Evolutionary conservation across 2,329 filamentous ascomycete genomes (phyloP), one percentile per base, ranked within the genome.

Genomic region (Ceratocystis colombiana): DNA sequence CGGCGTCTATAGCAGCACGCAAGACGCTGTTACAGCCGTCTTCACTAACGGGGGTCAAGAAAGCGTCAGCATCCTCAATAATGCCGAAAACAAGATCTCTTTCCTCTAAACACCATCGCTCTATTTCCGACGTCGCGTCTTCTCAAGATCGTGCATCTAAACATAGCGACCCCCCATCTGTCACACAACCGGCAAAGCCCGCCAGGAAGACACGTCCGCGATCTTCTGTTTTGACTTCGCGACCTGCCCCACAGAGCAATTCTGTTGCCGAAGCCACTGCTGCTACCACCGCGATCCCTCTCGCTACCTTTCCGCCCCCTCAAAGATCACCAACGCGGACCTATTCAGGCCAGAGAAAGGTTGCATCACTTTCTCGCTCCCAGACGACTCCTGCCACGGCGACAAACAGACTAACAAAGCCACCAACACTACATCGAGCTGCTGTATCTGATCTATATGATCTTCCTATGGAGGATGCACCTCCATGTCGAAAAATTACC

Each of bases 81-180:
- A 45, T 45, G 30, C 17, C 10, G 53, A 41, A 41, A 41, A 1
- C 8, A 1, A 41, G 28, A 48, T 22, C 41, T 25, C 33, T 22
- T 30, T 17, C 66, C 17, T 15, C 66, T 10, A 62, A 64, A 30
- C 44, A 33, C 30, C 61, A 64, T 25, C 62, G 44, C 30, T 28
- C 61, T 2, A 3, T 25, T 53, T 8, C 28, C 17, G 41, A 17
- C 45, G 37, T 28, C 30, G 20, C 62, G 62, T 53, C 41, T 22
- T 30, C 25, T 25, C n/a, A 33, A 25, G 28, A 28, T 44, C 12
- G 59, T 48, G 62, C 53, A 62, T 12, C 45, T 64, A 70, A 70
- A 55, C 68, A 68, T 64, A 69, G 66, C 20, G 69, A 70, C 44
- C 59, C 72, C 46, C 61, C 71, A n/a, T 68, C 71, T 46, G 68